Evolutionary conservation across 139 green algal species (phyloP).

Genomic region (Picochlorum sp.): DNA sequence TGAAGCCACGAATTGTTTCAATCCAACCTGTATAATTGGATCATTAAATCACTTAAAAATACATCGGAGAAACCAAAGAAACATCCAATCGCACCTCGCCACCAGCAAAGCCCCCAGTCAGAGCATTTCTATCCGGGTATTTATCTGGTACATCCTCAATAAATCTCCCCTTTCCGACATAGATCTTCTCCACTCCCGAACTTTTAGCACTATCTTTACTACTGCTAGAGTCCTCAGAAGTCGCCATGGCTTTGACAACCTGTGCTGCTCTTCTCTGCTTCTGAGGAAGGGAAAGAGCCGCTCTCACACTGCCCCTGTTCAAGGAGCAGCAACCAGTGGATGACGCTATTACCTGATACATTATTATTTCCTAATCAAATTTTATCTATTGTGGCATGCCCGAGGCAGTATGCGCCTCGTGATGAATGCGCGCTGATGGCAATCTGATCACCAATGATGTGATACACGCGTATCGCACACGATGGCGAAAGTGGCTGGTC

Average conservation of each 20-base stretch:
- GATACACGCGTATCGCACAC: background rate
- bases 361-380: background rate
- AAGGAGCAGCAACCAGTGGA: constrained; percentile 74
- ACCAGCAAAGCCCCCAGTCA: constrained; percentile 78
- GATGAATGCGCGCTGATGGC: too few relatives aligned
- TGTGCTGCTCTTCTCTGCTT: background rate
- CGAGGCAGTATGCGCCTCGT: background rate
- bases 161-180: constrained; percentile 27
- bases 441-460: too few relatives aligned
- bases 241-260: background rate
- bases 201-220: background rate
- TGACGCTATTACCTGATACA: constrained; percentile 18
- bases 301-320: constrained; percentile 47
- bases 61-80: background rate
- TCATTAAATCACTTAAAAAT: background rate
- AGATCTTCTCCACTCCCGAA: constrained; percentile 22
- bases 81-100: constrained; percentile 51
- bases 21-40: constrained; percentile 13
- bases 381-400: background rate
- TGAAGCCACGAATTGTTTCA: constrained; percentile 20
- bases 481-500: background rate
- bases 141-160: constrained; percentile 25
- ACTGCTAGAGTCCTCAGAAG: background rate
- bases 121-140: constrained; percentile 18
- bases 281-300: background rate